phyloP scores from a whole-genome alignment of 495 filamentous ascomycete genomes.

The Immersiella caudata region DNA sequence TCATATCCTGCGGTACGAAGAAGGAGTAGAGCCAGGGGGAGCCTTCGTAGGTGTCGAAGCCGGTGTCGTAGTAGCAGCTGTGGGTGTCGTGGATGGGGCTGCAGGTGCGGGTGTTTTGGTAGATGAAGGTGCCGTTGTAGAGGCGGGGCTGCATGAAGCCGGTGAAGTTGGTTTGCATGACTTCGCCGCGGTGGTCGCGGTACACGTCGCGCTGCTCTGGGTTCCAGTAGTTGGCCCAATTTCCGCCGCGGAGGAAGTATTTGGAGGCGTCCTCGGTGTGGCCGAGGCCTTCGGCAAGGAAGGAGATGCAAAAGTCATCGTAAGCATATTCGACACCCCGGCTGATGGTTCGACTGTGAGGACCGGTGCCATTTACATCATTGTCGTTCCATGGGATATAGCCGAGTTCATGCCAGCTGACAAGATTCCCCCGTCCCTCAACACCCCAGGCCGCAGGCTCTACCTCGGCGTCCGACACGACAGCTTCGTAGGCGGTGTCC shows the following conservation, averaged over 20 bases:
- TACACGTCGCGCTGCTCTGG: slow-evolving; percentile 43
- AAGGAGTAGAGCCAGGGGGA: slow-evolving; percentile 72
- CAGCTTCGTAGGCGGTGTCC: slow-evolving; percentile 67
- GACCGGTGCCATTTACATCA: slow-evolving; percentile 62
- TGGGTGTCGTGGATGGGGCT: slow-evolving; percentile 50
- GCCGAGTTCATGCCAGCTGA: slow-evolving; percentile 61
- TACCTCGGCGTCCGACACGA: slow-evolving; percentile 68
- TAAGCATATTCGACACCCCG: slow-evolving; percentile 75
- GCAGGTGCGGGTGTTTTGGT: slow-evolving; percentile 69
- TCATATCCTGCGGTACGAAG: slow-evolving; percentile 75
- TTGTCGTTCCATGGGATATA: slow-evolving; percentile 65
- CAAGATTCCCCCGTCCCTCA: slow-evolving; percentile 65
- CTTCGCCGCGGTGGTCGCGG: slow-evolving; percentile 26
- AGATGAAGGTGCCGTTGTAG: slow-evolving; percentile 63
- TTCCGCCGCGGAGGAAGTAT: slow-evolving; percentile 58
- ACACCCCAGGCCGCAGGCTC: slow-evolving; percentile 66
- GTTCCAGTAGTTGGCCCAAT: slow-evolving; percentile 61
- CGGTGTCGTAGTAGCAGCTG: slow-evolving; percentile 58
- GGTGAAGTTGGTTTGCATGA: slow-evolving; percentile 50
- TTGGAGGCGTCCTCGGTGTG: slow-evolving; percentile 54
- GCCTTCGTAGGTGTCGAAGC: slow-evolving; percentile 70
- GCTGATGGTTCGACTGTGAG: slow-evolving; percentile 63
- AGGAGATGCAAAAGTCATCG: slow-evolving; percentile 65
- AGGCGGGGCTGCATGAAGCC: slow-evolving; percentile 72
- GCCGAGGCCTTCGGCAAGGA: slow-evolving; percentile 57